Conservation (phyloP, 2,329 filamentous ascomycete species). For the Fusarium sp. region DNA sequence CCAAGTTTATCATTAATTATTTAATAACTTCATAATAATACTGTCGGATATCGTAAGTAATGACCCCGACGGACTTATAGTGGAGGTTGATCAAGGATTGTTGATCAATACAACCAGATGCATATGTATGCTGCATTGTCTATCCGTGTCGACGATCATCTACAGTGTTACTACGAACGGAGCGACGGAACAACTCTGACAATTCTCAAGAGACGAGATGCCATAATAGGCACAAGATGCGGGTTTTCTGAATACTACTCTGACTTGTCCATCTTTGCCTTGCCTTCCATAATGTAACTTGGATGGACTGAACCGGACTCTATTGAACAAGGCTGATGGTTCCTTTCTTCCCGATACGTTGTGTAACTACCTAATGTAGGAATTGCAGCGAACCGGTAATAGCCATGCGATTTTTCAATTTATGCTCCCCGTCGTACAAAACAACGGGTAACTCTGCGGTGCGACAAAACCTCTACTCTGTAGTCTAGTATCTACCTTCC, state of each 20-base stretch:
- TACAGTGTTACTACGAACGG: conserved; percentile 24
- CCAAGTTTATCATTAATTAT: too few species aligned
- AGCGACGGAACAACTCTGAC: conserved; percentile 10
- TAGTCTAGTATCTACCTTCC: conserved; percentile 22
- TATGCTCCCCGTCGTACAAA: conserved; percentile 19
- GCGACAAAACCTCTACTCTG: conserved; percentile 4
- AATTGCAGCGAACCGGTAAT: conserved; percentile 42
- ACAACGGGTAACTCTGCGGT: conserved; percentile 28
- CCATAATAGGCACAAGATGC: conserved; percentile 16
- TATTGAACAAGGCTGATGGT: conserved; percentile 28
- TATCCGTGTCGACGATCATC: conserved; percentile 25
- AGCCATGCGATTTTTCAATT: conserved; percentile 27
- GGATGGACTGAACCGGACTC: neutral
- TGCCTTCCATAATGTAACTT: neutral
- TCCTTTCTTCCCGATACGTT: neutral
- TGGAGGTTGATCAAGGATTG: neutral
- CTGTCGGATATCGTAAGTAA: neutral
- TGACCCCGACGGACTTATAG: neutral
- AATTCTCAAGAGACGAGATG: conserved; percentile 8
- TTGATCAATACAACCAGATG: conserved; percentile 3
- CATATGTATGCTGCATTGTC: neutral
- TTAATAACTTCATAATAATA: neutral
- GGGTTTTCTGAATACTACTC: conserved; percentile 7
- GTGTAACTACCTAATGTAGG: conserved; percentile 37
- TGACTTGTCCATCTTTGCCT: neutral